Evolutionary conservation across 2,329 filamentous ascomycete genomes (phyloP), one percentile per base, ranked within the genome.

Genomic region (Podosphaera aphanis): DNA sequence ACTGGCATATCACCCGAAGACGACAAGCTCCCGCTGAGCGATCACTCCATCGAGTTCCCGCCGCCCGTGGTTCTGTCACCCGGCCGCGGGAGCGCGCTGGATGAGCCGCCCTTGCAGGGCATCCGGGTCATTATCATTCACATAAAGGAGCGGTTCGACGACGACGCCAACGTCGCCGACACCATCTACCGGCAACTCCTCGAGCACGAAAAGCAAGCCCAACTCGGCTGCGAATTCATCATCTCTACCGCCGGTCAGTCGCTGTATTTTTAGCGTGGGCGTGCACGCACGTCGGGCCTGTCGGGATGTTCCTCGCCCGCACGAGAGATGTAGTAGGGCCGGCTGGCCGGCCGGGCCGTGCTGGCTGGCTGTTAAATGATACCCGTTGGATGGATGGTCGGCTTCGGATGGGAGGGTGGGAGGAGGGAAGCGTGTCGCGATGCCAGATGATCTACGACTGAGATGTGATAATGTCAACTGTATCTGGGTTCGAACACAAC

Each of bases 101-200:
- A 45, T 19, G 29, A 51, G 6, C n/a, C 33, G 4, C 53, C 53
- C 5, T 66, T 98, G 3, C 65, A 68, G 45, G 85, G 84, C 0
- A 59, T 95, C 23, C 80, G 76, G 50, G 67, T 98, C 1, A 77
- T 94, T 43, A 74, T 95, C 46, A 95, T 95, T 33, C 90, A 98
- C 58, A 73, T 95, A 56, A 98, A 98, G 60, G 88, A 95, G 52
- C 79, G 72, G 19, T 64, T 94, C 46, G 66, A 69, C 7, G 85
- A 93, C 57, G 83, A 75, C 0, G 73, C 73, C 21, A 60, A 64
- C 42, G 74, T 70, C 1, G 71, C 66, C 31, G 74, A 83, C 2
- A 69, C 63, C 1, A 93, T 95, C 31, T 55, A 90, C 19, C 57
- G 66, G 49, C 74, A 94, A 59, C 61, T 95, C 43, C 58, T 63